Conservation (phyloP, 176 grass and related monocot genomes). For the Cymbopogon citratus region DNA sequence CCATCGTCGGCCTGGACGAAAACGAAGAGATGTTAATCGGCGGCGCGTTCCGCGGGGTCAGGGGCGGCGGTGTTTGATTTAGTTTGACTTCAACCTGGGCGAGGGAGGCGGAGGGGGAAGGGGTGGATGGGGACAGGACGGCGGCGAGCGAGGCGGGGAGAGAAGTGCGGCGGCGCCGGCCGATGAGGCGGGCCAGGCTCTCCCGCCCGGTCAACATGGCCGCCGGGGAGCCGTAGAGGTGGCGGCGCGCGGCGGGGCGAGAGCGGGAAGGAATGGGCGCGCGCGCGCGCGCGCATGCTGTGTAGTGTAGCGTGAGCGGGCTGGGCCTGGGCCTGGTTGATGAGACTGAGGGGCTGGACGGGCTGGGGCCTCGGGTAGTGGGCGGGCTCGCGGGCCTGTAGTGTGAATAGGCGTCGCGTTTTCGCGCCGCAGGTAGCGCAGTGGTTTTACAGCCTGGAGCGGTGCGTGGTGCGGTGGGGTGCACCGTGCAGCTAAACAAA, state of each 20-base stretch:
- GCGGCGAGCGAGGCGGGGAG: constrained; percentile 28
- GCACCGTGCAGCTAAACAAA: neutral
- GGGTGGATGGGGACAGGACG: constrained; percentile 14
- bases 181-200: constrained; percentile 67
- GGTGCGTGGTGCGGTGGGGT: neutral
- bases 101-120: neutral
- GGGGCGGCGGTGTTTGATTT: neutral
- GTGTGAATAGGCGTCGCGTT: constrained; percentile 2
- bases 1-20: constrained; percentile 1
- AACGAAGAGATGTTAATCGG: neutral
- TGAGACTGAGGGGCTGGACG: too few species aligned
- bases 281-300: neutral
- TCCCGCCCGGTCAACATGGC: constrained; percentile 51
- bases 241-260: neutral
- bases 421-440: neutral
- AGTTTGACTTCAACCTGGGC: constrained; percentile 23
- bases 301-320: neutral
- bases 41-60: neutral
- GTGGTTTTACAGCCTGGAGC: neutral
- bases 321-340: too few species aligned
- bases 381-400: neutral
- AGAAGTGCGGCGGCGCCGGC: constrained; percentile 53
- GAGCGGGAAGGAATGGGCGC: neutral
- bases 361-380: too few species aligned
- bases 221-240: neutral